phyloP scores from a whole-genome alignment of 371 early-diverging fungal species.

The Mucor racemosus region DNA sequence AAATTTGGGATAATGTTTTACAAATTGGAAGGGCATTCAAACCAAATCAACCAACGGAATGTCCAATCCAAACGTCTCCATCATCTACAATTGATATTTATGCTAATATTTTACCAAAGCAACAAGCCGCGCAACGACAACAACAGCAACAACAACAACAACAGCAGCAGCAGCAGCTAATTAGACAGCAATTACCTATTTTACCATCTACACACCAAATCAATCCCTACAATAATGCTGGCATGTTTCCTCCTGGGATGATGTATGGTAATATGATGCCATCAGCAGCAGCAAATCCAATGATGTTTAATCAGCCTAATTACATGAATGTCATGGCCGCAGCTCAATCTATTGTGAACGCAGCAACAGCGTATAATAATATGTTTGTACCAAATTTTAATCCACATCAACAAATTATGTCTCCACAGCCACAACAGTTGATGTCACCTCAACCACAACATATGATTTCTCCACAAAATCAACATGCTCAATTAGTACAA shows the following conservation, averaged over 20 bases:
- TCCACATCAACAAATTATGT: background rate
- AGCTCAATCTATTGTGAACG: slow-evolving; percentile 21
- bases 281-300: background rate
- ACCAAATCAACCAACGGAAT: slow-evolving; percentile 18
- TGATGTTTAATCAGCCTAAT: slow-evolving; percentile 14
- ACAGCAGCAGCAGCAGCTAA: background rate
- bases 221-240: slow-evolving; percentile 4
- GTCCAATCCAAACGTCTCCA: slow-evolving; percentile 15
- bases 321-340: slow-evolving; percentile 21
- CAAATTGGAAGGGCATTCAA: slow-evolving; percentile 3
- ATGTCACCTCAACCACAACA: slow-evolving; percentile 7
- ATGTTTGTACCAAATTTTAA: slow-evolving; percentile 8
- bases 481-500: background rate
- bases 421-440: slow-evolving; percentile 1
- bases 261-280: slow-evolving; percentile 1
- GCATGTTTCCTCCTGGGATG: slow-evolving; percentile 18
- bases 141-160: too few relatives aligned
- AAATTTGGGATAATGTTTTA: slow-evolving; percentile 21
- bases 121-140: background rate
- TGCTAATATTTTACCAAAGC: slow-evolving; percentile 17
- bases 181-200: too few relatives aligned
- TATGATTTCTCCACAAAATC: background rate
- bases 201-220: background rate
- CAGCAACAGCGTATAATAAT: slow-evolving; percentile 17
- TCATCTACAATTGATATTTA: slow-evolving; percentile 18